A percentile compares a stretch with the other conserved stretches of the same genome.
Conservation (phyloP, 257 asterid species). For the Catharanthus roseus region DNA sequence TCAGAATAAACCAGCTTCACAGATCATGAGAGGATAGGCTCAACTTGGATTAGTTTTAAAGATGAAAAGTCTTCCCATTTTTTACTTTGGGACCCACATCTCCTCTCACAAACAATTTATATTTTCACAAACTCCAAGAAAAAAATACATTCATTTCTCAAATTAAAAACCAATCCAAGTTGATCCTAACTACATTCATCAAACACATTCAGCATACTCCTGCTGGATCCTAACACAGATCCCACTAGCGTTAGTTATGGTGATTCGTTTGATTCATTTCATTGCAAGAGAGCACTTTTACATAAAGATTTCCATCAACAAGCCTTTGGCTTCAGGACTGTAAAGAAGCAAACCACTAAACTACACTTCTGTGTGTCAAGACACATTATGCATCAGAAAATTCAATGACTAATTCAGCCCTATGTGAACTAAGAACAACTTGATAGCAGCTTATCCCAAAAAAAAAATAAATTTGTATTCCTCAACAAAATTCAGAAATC, state of each 20-base stretch:
- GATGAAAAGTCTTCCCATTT: no score
- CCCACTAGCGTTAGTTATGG: not conserved
- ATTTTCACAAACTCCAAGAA: no score
- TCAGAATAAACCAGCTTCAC: not conserved
- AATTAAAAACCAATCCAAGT: no score
- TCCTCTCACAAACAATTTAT: no score
- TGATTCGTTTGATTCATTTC: not conserved
- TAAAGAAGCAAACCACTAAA: not conserved
- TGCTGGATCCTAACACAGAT: not conserved
- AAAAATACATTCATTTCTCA: no score
- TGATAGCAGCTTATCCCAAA: not conserved
- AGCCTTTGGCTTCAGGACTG: not conserved
- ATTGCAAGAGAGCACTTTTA: not conserved
- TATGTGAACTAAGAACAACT: not conserved
- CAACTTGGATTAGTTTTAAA: no score
- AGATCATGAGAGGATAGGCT: no score
- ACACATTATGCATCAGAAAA: not conserved
- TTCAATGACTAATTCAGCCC: no score
- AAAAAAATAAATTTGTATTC: not conserved
- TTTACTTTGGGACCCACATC: no score
- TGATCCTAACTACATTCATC: no score
- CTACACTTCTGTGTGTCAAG: not conserved
- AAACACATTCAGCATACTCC: not conserved
- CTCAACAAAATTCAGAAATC: not conserved
- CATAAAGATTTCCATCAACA: not conserved